phyloP scores from a whole-genome alignment of 768 basidiomycete species.

The Naganishia vaughanmartiniae region DNA sequence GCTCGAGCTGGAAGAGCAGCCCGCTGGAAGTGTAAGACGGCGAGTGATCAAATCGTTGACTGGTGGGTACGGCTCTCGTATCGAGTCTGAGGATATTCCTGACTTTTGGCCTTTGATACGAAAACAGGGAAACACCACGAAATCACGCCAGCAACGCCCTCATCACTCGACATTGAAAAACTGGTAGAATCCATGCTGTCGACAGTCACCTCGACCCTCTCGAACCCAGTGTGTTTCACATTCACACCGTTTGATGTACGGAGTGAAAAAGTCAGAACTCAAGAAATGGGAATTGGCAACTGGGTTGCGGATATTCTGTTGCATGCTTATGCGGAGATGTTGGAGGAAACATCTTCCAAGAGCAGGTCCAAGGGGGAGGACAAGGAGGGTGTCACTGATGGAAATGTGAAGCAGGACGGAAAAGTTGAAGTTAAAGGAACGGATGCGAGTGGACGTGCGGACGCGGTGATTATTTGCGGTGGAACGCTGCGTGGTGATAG shows the following conservation, averaged over 20 bases:
- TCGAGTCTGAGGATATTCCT: neutral
- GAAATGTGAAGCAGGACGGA: constrained; percentile 57
- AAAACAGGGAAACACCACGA: constrained; percentile 63
- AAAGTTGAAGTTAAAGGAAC: constrained; percentile 51
- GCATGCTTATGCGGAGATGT: constrained; percentile 61
- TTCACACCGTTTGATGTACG: constrained; percentile 68
- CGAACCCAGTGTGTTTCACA: constrained; percentile 72
- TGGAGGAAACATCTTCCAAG: constrained; percentile 36
- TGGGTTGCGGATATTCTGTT: constrained; percentile 82
- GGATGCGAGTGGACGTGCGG: constrained; percentile 60
- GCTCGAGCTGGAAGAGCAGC: constrained; percentile 63
- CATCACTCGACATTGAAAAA: constrained; percentile 60
- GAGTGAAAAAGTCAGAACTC: constrained; percentile 69
- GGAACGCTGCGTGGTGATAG: constrained; percentile 85
- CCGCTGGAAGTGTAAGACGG: constrained; percentile 63
- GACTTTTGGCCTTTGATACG: neutral
- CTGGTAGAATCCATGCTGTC: constrained; percentile 66
- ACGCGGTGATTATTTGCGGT: constrained; percentile 76
- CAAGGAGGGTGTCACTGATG: no score
- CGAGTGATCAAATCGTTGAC: constrained; percentile 64
- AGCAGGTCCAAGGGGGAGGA: constrained; percentile 60
- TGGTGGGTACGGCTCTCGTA: constrained; percentile 53
- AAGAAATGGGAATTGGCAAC: constrained; percentile 63
- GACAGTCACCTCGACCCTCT: constrained; percentile 67
- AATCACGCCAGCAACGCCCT: constrained; percentile 62